These are phyloP conservation scores for Rhynchospora tenuis DNA, from an alignment of 176 grass and related monocot species.

Conservation along the genomic window DNA sequence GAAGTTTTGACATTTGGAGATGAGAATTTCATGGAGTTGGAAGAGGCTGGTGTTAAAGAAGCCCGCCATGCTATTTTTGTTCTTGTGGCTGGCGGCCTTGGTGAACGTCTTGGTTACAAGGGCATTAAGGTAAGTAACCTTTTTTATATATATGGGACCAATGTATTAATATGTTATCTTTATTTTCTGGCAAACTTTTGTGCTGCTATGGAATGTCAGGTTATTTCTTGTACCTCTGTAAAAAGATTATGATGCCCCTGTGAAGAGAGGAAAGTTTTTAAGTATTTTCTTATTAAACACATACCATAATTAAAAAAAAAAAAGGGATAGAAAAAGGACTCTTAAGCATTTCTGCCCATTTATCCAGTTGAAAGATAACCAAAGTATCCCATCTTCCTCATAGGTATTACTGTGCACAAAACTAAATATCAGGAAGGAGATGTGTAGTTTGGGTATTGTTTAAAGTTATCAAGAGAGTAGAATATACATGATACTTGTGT, in stretches of 20 bases:
- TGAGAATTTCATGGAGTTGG: constrained; percentile 61
- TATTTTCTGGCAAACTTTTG: background rate
- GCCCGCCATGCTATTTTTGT: constrained; percentile 73
- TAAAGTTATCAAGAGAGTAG: background rate
- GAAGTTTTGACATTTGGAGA: constrained; percentile 78
- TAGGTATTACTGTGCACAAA: background rate
- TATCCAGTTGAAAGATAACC: background rate
- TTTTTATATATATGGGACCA: background rate
- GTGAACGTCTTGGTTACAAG: constrained; percentile 94
- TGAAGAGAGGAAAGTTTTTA: background rate
- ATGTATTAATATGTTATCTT: background rate
- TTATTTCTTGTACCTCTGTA: background rate
- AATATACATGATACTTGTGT: background rate
- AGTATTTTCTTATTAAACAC: background rate
- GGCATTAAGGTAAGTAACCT: constrained; percentile 80
- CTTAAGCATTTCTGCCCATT: background rate
- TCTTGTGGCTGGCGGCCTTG: constrained; percentile 97
- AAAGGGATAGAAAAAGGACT: background rate
- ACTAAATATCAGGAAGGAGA: background rate
- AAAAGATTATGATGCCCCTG: background rate
- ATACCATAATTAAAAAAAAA: background rate
- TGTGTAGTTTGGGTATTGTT: background rate
- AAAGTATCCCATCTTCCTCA: background rate
- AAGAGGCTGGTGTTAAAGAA: constrained; percentile 83
- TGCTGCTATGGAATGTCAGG: background rate